Evolutionary conservation across 345 rosid species (phyloP), one percentile per base, ranked within the genome.

Genomic region (Corymbia maculata): DNA sequence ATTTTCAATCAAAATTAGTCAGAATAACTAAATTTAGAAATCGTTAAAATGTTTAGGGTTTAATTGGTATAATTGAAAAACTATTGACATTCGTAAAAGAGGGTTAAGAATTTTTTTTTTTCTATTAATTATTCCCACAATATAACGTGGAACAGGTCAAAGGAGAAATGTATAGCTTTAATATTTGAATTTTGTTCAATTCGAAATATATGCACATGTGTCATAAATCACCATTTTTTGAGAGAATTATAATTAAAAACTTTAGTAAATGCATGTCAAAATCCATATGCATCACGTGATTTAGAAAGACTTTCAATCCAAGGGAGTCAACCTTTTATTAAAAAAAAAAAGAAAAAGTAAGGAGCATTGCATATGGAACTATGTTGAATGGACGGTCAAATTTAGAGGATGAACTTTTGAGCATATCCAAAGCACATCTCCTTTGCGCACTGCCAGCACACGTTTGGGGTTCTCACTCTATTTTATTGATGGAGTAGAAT

Each of bases 11-110:
- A 32, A 70, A 9, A 70, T 36, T 22, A 0, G 19, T 0, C 1
- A 3, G 1, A 70, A 36, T 1, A 13, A 75, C 6, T 21, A 75
- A 4, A 36, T 19, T 42, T 6, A 3, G 2, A 75, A 36, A 75
- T 9, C 4, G 15, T 9, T 13, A 10, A 36, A 75, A 75, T 2
- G 6, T 75, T 75, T 42, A 36, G 3, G 14, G 42, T 4, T 19
- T 1, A 36, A 75, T 19, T 70, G 26, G 2, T 36, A 36, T 36
- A 36, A 36, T 36, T 36, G 42, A 36, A 36, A 36, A 4, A 36
- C 4, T 36, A 4, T 36, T 36, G 42, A 36, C 4, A 75, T 9
- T 0, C 0, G 2, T 19, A 36, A 1, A 75, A 0, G 9, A 75
- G 11, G 45, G 17, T 70, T 36, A 9, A 2, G 24, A 5, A 1